These are phyloP conservation scores for Ustilaginoidea virens DNA, from an alignment of 2,329 filamentous ascomycete species.

Conservation along the genomic window DNA sequence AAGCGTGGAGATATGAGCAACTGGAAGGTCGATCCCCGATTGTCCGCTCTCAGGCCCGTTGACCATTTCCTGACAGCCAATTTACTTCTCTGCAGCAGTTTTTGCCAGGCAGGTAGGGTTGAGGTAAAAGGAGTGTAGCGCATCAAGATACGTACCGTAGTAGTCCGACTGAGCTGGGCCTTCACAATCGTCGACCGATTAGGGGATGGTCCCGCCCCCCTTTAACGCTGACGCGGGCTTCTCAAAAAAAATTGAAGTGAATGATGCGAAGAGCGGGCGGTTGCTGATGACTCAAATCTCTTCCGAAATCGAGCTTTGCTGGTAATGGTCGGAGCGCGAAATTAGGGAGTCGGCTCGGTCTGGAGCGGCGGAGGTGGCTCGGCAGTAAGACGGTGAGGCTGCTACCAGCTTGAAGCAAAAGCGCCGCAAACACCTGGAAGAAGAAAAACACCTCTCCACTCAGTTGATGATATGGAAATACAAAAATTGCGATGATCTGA, in stretches of 20 bases:
- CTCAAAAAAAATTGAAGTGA: too few species aligned
- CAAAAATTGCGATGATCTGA: constrained; percentile 3
- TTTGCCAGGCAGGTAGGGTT: too few species aligned
- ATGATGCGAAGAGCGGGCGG: too few species aligned
- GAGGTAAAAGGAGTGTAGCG: too few species aligned
- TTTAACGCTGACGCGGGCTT: constrained; percentile 9
- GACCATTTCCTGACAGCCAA: too few species aligned
- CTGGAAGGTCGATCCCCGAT: too few species aligned
- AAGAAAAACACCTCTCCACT: constrained; percentile 1
- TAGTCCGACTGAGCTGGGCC: too few species aligned
- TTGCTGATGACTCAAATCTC: constrained; percentile 2
- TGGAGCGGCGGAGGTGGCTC: constrained; percentile 2
- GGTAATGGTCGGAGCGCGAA: constrained; percentile 4
- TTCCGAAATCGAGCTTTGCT: constrained; percentile 1
- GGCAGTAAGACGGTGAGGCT: constrained; percentile 2
- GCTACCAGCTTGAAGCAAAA: constrained; percentile 3
- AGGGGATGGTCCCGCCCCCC: constrained; percentile 12
- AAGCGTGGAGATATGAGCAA: too few species aligned
- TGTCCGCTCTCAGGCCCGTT: too few species aligned
- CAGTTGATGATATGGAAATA: constrained; percentile 3
- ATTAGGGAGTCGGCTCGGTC: constrained; percentile 3
- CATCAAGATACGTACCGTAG: too few species aligned
- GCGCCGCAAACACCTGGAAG: constrained; percentile 6
- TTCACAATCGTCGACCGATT: too few species aligned
- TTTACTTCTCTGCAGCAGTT: too few species aligned